phyloP scores from a whole-genome alignment of 805 yeast species.

The baker's yeast (Saccharomyces cerevisiae) region DNA sequence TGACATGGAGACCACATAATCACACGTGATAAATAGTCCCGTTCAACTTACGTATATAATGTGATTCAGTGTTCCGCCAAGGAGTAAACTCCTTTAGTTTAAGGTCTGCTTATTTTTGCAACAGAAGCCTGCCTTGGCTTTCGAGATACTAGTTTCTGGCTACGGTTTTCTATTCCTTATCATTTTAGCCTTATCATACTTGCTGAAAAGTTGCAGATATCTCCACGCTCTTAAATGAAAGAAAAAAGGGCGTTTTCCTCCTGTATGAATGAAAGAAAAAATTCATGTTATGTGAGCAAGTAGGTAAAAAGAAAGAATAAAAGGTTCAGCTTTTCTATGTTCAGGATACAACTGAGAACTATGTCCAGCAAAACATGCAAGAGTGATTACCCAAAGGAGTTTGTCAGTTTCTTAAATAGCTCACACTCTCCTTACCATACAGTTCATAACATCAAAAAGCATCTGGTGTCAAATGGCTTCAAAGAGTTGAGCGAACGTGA shows the following conservation, averaged over 20 bases:
- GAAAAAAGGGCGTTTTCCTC: neutral
- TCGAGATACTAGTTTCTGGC: neutral
- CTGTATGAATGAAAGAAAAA: neutral
- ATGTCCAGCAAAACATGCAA: constrained; percentile 11
- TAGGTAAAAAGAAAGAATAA: neutral
- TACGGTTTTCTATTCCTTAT: neutral
- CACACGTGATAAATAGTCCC: neutral
- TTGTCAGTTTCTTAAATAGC: constrained; percentile 66
- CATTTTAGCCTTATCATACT: neutral
- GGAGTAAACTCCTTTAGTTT: neutral
- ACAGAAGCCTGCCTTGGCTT: neutral
- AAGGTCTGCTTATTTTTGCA: neutral
- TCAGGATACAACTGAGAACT: constrained; percentile 22
- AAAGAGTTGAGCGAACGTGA: constrained; percentile 62
- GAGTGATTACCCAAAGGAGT: constrained; percentile 37
- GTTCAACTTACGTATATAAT: no score
- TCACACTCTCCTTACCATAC: constrained; percentile 96
- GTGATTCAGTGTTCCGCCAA: neutral
- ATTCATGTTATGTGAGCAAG: neutral
- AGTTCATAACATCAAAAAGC: constrained; percentile 54
- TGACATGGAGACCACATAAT: neutral
- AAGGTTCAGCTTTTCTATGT: constrained; percentile 12
- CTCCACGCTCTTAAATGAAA: neutral
- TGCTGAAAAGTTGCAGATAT: no score
- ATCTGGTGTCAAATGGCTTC: constrained; percentile 57